phyloP scores from a whole-genome alignment of 768 basidiomycete species.

The Amyloporia xantha region DNA sequence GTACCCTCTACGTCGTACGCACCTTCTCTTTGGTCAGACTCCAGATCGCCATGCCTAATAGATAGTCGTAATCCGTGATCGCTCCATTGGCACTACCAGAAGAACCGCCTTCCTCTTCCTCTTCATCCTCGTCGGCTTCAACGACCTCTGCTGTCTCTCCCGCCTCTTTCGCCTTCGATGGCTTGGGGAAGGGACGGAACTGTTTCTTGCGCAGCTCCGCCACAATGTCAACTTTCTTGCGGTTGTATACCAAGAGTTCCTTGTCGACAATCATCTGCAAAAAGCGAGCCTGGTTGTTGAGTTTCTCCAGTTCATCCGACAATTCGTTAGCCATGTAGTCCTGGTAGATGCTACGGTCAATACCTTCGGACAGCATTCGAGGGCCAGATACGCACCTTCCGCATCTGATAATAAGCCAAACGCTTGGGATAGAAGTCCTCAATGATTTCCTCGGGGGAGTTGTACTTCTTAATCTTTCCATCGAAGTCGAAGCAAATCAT shows the following conservation, averaged over 20 bases:
- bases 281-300: conserved; percentile 94
- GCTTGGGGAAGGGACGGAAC: conserved; percentile 92
- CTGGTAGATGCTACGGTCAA: conserved; percentile 33
- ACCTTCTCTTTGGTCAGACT: conserved; percentile 94
- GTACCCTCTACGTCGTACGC: conserved; percentile 1
- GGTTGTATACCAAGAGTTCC: conserved; percentile 74
- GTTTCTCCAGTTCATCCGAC: conserved; percentile 70
- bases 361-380: background rate
- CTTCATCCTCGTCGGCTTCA: conserved; percentile 45
- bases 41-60: conserved; percentile 92
- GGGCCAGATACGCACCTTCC: conserved; percentile 59
- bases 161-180: conserved; percentile 53
- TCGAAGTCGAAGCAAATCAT: conserved; percentile 99
- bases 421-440: conserved; percentile 90
- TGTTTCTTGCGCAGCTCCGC: conserved; percentile 73
- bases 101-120: conserved; percentile 40
- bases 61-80: conserved; percentile 79
- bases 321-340: conserved; percentile 81
- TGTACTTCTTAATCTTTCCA: conserved; percentile 92
- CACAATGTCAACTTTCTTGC: conserved; percentile 85
- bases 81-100: conserved; percentile 10
- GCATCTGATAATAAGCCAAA: conserved; percentile 88
- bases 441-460: conserved; percentile 82
- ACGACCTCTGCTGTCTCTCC: conserved; percentile 58
- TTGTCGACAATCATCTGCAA: conserved; percentile 92